phyloP scores from a whole-genome alignment of 2,329 filamentous ascomycete species.

The Aspergillus quadricinctus region DNA sequence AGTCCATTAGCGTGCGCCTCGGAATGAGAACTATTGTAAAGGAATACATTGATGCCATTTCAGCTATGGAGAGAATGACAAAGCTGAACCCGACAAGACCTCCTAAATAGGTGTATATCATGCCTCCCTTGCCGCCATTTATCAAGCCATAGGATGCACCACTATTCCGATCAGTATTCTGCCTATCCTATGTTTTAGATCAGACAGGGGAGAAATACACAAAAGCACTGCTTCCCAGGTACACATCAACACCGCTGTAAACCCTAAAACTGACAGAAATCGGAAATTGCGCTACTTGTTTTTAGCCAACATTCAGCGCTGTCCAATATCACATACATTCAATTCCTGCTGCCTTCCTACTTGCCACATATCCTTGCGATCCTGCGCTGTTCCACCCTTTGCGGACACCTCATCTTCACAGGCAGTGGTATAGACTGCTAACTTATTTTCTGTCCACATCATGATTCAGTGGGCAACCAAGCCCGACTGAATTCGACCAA shows the following conservation, averaged over 20 bases:
- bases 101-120: constrained; percentile 51
- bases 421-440: constrained; percentile 2
- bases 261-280: constrained; percentile 32
- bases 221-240: constrained; percentile 29
- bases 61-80: constrained; percentile 44
- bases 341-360: constrained; percentile 31
- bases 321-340: constrained; percentile 17
- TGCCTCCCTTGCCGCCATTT: constrained; percentile 51
- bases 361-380: constrained; percentile 31
- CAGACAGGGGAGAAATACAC: background rate
- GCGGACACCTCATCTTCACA: constrained; percentile 7
- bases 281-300: constrained; percentile 29
- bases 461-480: background rate
- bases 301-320: background rate
- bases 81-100: constrained; percentile 44
- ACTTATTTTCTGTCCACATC: constrained; percentile 16
- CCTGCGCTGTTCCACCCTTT: constrained; percentile 23
- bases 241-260: constrained; percentile 30
- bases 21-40: background rate
- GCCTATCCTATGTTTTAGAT: background rate
- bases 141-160: constrained; percentile 10
- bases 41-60: constrained; percentile 47
- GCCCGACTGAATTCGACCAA: background rate
- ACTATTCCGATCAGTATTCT: constrained; percentile 2
- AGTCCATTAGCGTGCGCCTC: background rate